A percentile compares a stretch with the other conserved stretches of the same genome.
Conservation (phyloP, 2,329 filamentous ascomycete genomes). For the Phaeosphaeriaceae sp. region DNA sequence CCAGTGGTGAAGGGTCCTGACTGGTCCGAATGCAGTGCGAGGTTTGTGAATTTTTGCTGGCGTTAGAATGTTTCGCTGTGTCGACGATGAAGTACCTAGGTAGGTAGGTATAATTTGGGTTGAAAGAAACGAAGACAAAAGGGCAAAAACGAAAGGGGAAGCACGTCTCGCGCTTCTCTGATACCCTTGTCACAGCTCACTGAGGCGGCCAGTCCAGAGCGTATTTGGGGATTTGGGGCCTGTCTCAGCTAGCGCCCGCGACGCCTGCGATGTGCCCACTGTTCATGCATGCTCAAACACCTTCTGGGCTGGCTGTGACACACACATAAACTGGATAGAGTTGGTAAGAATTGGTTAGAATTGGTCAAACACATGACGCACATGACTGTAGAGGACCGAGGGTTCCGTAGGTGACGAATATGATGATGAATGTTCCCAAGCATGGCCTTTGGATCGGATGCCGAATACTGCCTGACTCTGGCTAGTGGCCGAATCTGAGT, state of each 20-base stretch:
- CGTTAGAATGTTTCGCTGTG: background rate
- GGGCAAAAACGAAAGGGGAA: background rate
- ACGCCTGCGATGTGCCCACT: background rate
- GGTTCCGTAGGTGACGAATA: background rate
- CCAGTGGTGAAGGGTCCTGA: background rate
- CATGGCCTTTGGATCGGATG: background rate
- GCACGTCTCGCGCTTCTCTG: too few relatives aligned
- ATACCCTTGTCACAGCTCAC: background rate
- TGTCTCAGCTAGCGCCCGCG: background rate
- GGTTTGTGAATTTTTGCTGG: background rate
- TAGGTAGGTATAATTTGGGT: too few relatives aligned
- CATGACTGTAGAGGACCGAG: too few relatives aligned
- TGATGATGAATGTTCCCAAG: background rate
- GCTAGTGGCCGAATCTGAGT: background rate
- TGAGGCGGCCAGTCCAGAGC: conserved; percentile 3
- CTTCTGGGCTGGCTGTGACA: conserved; percentile 1
- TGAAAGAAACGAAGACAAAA: too few relatives aligned
- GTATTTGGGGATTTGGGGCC: background rate
- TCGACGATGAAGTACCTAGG: too few relatives aligned
- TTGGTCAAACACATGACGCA: too few relatives aligned
- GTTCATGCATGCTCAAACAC: background rate
- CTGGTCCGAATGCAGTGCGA: background rate
- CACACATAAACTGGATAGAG: background rate
- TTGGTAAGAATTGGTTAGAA: background rate
- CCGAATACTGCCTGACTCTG: too few relatives aligned